Conservation (phyloP, 306 rosid species). For the Aeschynomene evenia region DNA sequence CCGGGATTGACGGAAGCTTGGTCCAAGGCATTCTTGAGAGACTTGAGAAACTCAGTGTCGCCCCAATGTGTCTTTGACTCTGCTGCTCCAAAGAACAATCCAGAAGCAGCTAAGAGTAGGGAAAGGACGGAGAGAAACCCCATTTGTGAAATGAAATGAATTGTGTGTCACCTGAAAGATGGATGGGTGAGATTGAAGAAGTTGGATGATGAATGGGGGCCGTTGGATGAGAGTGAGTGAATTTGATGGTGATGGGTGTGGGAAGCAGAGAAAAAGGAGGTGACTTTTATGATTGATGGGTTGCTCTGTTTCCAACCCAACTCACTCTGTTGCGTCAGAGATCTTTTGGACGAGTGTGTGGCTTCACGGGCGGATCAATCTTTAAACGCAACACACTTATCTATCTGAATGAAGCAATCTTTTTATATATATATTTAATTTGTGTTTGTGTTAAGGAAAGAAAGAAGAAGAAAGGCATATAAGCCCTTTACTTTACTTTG, state of each 20-base stretch:
- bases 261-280: not conserved
- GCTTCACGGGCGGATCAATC: slow-evolving; percentile 49
- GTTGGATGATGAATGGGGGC: slow-evolving; percentile 26
- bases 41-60: slow-evolving; percentile 53
- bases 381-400: too few species aligned
- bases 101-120: slow-evolving; percentile 12
- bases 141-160: slow-evolving; percentile 33
- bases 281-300: not conserved
- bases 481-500: too few species aligned
- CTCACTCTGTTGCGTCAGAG: slow-evolving; percentile 21
- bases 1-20: slow-evolving; percentile 48
- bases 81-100: slow-evolving; percentile 22
- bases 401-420: not conserved
- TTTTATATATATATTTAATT: not conserved
- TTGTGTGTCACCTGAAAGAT: too few species aligned
- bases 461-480: not conserved
- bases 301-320: not conserved
- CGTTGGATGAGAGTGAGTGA: slow-evolving; percentile 30
- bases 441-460: not conserved
- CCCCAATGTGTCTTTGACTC: slow-evolving; percentile 57
- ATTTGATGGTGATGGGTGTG: not conserved
- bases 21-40: slow-evolving; percentile 46
- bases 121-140: not conserved
- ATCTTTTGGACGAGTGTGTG: slow-evolving; percentile 21
- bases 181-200: not conserved